Base-by-base conservation (phyloP, 2,329 filamentous ascomycete species). In the Clarireedia monteithiana region DNA sequence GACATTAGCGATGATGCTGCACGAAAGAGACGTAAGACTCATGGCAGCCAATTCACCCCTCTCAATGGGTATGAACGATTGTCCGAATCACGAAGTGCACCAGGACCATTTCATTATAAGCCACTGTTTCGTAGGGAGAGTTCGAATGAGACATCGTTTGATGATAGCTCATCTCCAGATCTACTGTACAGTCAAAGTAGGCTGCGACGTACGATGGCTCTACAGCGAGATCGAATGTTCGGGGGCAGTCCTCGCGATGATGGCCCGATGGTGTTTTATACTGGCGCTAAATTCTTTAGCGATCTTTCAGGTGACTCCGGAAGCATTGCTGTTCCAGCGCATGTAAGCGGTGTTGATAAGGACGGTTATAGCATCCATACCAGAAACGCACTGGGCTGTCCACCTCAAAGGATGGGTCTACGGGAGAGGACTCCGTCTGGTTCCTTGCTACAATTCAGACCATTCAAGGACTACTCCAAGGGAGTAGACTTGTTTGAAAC, bases 251-350 rank as follows among this genome's bases (percentile, higher is more conserved):
- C 42, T 12, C 50, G 75, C 0, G 77, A 83, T 12, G 83, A 88
- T 57, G 89, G 89, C 7, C 84, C 87, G 1, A 86, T 95, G 62
- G 90, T 92, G 17, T 95, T 91, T 66, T 95, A 92, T 68, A 89
- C 80, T 58, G 88, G 86, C 26, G 86, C 86, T 1, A 82, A 81
- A 0, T 95, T 94, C 68, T 94, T 84, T 68, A 91, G 85, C 1
- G 90, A 95, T 68, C 72, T 94, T 3, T 88, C 85, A 15, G 85
- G 85, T 2, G 86, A 91, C 63, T 74, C 74, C 10, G 77, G 76
- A 2, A 76, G 77, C 23, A 59, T 70, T 1, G 77, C 75, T 0
- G 75, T 76, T 1, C 68, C 75, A 2, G 77, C 78, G 1, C 74
- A 79, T 57, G 70, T 78, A 69, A 72, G 74, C 4, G 76, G 75